A percentile compares a stretch with the other conserved stretches of the same genome.
Evolutionary conservation across 805 yeast species (phyloP).

Genomic region (Starmera dryadoides): DNA sequence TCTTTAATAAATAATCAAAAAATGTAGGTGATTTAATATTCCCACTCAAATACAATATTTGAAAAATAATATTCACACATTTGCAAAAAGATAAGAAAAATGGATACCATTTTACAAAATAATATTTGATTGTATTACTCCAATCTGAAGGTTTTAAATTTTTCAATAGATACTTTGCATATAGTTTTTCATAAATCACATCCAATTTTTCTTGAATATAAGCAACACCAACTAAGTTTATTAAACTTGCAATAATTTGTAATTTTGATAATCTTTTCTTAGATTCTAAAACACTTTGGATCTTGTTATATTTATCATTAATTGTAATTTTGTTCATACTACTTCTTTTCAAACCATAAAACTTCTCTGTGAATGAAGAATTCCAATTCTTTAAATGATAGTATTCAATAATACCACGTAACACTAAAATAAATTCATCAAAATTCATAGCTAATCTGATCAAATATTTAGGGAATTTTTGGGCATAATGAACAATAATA

Average conservation of each 20-base stretch:
- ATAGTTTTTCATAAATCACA: conserved; percentile 51
- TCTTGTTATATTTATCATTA: conserved; percentile 20
- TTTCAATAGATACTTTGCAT: conserved; percentile 50
- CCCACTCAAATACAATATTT: conserved; percentile 63
- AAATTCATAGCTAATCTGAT: conserved; percentile 57
- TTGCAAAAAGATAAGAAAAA: conserved; percentile 38
- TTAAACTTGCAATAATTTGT: conserved; percentile 50
- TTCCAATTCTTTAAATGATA: conserved; percentile 67
- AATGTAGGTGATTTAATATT: conserved; percentile 54
- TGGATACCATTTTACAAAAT: conserved; percentile 60
- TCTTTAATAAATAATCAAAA: conserved; percentile 50
- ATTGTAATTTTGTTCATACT: conserved; percentile 25
- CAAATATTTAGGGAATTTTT: conserved; percentile 64
- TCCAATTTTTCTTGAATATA: conserved; percentile 67
- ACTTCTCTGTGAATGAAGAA: conserved; percentile 83
- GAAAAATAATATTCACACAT: conserved; percentile 45
- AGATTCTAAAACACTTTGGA: conserved; percentile 34
- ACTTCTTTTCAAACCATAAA: conserved; percentile 76
- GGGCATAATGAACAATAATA: conserved; percentile 74
- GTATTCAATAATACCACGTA: conserved; percentile 65
- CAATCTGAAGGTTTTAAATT: conserved; percentile 25
- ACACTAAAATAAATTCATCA: conserved; percentile 64
- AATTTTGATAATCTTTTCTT: conserved; percentile 41
- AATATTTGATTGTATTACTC: conserved; percentile 24
- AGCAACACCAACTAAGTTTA: conserved; percentile 58